Base-by-base conservation (phyloP, 1,284 basidiomycete species). In the Gymnopus androsaceus region DNA sequence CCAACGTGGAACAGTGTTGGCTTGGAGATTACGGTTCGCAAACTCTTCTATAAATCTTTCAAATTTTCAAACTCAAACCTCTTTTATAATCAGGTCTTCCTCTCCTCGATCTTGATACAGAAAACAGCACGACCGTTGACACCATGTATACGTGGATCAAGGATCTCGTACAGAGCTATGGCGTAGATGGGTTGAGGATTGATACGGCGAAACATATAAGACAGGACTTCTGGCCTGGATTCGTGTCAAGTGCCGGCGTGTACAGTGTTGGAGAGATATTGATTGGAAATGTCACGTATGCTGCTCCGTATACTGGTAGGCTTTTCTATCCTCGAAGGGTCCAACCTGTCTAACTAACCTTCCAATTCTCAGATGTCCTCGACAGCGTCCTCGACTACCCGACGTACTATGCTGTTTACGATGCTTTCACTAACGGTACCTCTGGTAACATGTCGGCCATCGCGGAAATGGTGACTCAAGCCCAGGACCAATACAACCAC, bases 1-100 rank as follows among this genome's bases (percentile, higher is more conserved):
- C 84, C 0, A 80, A 83, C 28, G 79, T 88, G 54, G 84, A 91
- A 66, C 76, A 85, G 66, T 90, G 88, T 71, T 92, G 90, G 88
- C 74, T 92, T 7, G 89, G 88, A 4, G n/a, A n/a, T n/a, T n/a
- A n/a, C n/a, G n/a, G n/a, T n/a, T n/a, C n/a, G n/a, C n/a, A n/a
- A n/a, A n/a, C n/a, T n/a, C n/a, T n/a, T n/a, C n/a, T n/a, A n/a
- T n/a, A n/a, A n/a, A n/a, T n/a, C n/a, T n/a, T n/a, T n/a, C n/a
- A n/a, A n/a, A n/a, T n/a, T n/a, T n/a, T n/a, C n/a, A n/a, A n/a
- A n/a, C n/a, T n/a, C n/a, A n/a, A n/a, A n/a, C n/a, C n/a, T n/a
- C n/a, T n/a, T n/a, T n/a, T n/a, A n/a, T 84, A 88, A 66, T 72
- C 73, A 51, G 76, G 72, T 5, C 73, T 90, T 44, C 76, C 85